Conservation (phyloP, 2,329 filamentous ascomycete genomes). For the Xylariaceae sp. region DNA sequence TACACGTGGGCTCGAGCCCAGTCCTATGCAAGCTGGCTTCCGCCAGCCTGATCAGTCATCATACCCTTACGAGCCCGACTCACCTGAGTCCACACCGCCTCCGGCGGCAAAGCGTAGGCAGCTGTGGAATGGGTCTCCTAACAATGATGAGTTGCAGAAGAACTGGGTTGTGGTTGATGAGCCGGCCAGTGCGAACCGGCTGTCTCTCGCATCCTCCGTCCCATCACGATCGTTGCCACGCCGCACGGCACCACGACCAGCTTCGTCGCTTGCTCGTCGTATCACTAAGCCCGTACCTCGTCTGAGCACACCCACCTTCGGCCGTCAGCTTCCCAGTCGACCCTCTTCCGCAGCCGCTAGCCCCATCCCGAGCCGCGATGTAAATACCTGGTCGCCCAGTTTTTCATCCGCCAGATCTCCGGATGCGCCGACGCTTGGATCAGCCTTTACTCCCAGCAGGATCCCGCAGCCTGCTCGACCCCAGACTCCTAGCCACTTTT, state of each 20-base stretch:
- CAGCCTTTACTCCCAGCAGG: conserved; percentile 35
- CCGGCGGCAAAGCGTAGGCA: conserved; percentile 51
- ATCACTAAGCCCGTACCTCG: conserved; percentile 41
- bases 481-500: conserved; percentile 25
- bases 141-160: conserved; percentile 51
- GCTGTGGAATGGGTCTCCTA: conserved; percentile 39
- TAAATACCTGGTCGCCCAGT: conserved; percentile 40
- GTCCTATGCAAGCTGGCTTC: conserved; percentile 29
- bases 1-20: conserved; percentile 16
- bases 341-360: conserved; percentile 46
- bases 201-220: conserved; percentile 12
- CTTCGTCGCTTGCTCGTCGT: conserved; percentile 35
- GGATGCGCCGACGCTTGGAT: conserved; percentile 25
- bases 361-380: conserved; percentile 35
- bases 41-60: conserved; percentile 34
- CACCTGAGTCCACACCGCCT: conserved; percentile 40
- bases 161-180: conserved; percentile 68
- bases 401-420: conserved; percentile 46
- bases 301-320: conserved; percentile 28
- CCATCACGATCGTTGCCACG: conserved; percentile 26
- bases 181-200: conserved; percentile 23
- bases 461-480: conserved; percentile 37
- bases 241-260: conserved; percentile 31
- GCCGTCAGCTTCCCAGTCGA: conserved; percentile 36
- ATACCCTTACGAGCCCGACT: conserved; percentile 30